phyloP scores from a whole-genome alignment of 2,329 filamentous ascomycete species.

The Ophiocordyceps robertsii region DNA sequence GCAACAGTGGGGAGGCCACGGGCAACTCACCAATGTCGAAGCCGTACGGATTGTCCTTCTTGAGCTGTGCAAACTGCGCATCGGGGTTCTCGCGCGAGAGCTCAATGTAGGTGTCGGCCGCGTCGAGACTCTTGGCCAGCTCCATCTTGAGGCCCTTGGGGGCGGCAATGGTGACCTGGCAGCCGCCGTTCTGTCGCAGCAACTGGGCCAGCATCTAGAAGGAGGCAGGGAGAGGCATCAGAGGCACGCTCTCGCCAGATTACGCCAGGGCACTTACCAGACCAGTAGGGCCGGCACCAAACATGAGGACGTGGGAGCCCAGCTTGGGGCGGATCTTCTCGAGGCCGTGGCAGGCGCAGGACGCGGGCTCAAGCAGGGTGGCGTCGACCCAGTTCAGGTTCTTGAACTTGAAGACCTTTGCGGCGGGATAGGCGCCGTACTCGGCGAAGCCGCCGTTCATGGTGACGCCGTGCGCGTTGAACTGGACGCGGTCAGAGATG shows the following conservation, averaged over 20 bases:
- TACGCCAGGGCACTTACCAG: constrained; percentile 24
- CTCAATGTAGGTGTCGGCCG: constrained; percentile 39
- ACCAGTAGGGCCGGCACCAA: constrained; percentile 54
- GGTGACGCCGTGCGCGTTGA: constrained; percentile 53
- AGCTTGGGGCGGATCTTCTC: constrained; percentile 56
- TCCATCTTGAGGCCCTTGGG: constrained; percentile 59
- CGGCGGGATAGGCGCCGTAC: constrained; percentile 42
- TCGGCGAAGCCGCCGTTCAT: constrained; percentile 62
- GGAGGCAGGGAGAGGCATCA: not conserved
- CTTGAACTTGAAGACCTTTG: constrained; percentile 49
- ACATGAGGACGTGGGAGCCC: constrained; percentile 51
- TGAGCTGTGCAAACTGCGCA: constrained; percentile 48
- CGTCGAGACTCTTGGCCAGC: constrained; percentile 43
- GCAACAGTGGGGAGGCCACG: not conserved
- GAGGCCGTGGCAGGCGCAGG: constrained; percentile 56
- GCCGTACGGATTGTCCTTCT: constrained; percentile 53
- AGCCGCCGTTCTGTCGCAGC: constrained; percentile 51
- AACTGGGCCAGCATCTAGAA: constrained; percentile 47
- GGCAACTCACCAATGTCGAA: constrained; percentile 47
- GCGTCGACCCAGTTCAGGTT: constrained; percentile 56
- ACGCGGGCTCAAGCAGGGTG: constrained; percentile 56
- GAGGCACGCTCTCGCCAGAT: not conserved
- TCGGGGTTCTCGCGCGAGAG: constrained; percentile 39
- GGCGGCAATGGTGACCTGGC: constrained; percentile 56
- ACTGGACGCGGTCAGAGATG: constrained; percentile 15